A percentile compares a stretch with the other conserved stretches of the same genome.
These are phyloP conservation scores for Penicillium brevicompactum DNA, from an alignment of 2,329 filamentous ascomycete species.

Conservation along the genomic window DNA sequence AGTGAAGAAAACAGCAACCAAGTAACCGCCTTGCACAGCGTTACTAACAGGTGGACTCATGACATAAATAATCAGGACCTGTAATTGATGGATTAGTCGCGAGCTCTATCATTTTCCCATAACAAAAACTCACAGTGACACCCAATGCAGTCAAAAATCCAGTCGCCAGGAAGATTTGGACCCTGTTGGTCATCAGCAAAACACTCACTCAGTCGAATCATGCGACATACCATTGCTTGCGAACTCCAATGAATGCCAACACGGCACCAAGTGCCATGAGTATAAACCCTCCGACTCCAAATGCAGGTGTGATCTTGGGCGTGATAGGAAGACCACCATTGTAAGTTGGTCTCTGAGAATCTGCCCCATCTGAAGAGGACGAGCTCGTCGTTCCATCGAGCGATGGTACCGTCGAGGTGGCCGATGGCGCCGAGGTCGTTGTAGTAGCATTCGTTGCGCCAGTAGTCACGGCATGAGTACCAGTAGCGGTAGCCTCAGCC, in stretches of 20 bases:
- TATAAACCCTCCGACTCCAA: constrained; percentile 76
- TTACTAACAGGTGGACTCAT: constrained; percentile 76
- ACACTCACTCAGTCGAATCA: background rate
- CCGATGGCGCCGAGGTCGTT: constrained; percentile 10
- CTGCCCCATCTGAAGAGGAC: constrained; percentile 4
- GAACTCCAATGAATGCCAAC: constrained; percentile 78
- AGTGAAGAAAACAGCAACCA: constrained; percentile 74
- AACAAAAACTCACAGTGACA: constrained; percentile 58
- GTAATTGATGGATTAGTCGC: background rate
- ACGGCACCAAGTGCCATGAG: constrained; percentile 71
- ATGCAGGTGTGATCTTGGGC: constrained; percentile 76
- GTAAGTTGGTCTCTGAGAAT: constrained; percentile 24
- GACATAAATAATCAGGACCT: constrained; percentile 81
- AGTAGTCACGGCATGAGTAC: constrained; percentile 11
- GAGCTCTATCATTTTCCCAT: background rate
- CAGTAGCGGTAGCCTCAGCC: constrained; percentile 4
- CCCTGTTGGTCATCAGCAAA: constrained; percentile 34
- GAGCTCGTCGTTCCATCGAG: constrained; percentile 23
- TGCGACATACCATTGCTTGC: constrained; percentile 63
- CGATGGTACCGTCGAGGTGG: constrained; percentile 28
- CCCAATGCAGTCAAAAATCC: constrained; percentile 73
- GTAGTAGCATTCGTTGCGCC: constrained; percentile 11
- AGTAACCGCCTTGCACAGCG: constrained; percentile 80
- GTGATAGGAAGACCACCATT: constrained; percentile 64
- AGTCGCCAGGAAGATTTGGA: constrained; percentile 79